Base-by-base conservation (phyloP, 257 asterid species). In the Rehmannia glutinosa region DNA sequence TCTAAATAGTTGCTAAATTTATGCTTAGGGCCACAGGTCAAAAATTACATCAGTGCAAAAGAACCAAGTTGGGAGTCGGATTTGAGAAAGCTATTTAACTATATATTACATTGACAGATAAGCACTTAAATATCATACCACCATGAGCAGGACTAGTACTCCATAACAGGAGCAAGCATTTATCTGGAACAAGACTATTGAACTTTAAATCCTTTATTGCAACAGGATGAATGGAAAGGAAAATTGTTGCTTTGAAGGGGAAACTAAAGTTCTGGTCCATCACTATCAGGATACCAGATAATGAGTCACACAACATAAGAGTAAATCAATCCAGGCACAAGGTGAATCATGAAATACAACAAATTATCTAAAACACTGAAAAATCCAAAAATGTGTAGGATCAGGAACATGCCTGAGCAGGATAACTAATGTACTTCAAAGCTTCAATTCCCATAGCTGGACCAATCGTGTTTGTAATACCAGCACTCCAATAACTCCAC, bases 401-500 rank as follows among this genome's bases (percentile, higher is more conserved):
- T 43, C 12, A 36, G 0, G 41, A 54, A 64, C 83, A 75, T 69
- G 46, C 98, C 95, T 90, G 97, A 42, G 96, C 97, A 62, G 97
- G 97, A 73, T 93, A 93, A 79, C 99, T 93, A 67, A 93, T 93
- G 75, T 93, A 93, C 73, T 93, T 93, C 72, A 93, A 75, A 0
- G 99, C 96, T 80, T 93, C 96, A 60, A 93, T 93, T 68, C 99
- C 99, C 99, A 93, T 86, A 67, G 96, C 99, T 0, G 99, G 99
- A 21, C 98, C 98, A 66, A 92, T 90, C 0, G 98, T 86, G 70
- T 92, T 92, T 10, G 97, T 88, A 41, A 91, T 88, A 59, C 99
- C 97, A 77, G 97, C 99, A 80, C 99, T 88, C 99, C 99, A 93
- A 47, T 90, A 90, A 78, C 91, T 90, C 99, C 97, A 88, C 99